Base-by-base conservation (phyloP, 495 filamentous ascomycete genomes). In the Schizothecium vesticola region DNA sequence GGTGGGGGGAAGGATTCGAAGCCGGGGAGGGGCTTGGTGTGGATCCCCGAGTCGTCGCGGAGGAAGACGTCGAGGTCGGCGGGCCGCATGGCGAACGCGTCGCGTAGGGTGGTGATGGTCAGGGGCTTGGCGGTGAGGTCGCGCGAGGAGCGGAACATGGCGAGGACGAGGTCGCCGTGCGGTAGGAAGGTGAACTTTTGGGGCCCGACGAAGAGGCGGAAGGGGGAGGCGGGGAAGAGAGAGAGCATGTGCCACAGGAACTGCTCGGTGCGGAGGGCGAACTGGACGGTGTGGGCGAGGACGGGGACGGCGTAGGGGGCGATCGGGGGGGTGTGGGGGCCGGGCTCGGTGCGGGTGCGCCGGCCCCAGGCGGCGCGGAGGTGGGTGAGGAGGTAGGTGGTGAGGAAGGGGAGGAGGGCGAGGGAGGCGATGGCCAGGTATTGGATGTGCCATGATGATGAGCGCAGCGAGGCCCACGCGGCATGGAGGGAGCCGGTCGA, bases 241-340 rank as follows among this genome's bases (percentile, higher is more conserved):
- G 55, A 72, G 67, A 68, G 51, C 25, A 69, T 61, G 13, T 36
- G 31, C 19, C 28, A 6, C 2, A 71, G 16, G 60, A 67, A 72
- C 6, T 63, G 65, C 7, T 68, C 59, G 31, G 68, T 63, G 62
- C 73, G 64, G 28, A 58, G 26, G 23, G 73, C 66, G 21, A 77
- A 76, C 25, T 63, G 55, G 58, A 76, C 5, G 22, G 67, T 67
- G 64, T 74, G 67, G 2, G 68, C 74, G 21, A 76, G 8, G 24
- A 68, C 6, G 9, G 75, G 75, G 28, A 77, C 57, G 12, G 63
- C 56, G 56, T 76, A 77, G 12, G 75, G 75, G 11, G 64, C 68
- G 56, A 64, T 21, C 8, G 74, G 74, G 3, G 75, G 74, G 16
- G 66, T 22, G 59, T 24, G 22, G 3, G 28, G 65, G 12, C 60